Percentiles rank a stretch among this genome's conserved stretches.
Evolutionary conservation across 2,329 filamentous ascomycete species (phyloP).

Genomic region (Cyphellophora attinorum): DNA sequence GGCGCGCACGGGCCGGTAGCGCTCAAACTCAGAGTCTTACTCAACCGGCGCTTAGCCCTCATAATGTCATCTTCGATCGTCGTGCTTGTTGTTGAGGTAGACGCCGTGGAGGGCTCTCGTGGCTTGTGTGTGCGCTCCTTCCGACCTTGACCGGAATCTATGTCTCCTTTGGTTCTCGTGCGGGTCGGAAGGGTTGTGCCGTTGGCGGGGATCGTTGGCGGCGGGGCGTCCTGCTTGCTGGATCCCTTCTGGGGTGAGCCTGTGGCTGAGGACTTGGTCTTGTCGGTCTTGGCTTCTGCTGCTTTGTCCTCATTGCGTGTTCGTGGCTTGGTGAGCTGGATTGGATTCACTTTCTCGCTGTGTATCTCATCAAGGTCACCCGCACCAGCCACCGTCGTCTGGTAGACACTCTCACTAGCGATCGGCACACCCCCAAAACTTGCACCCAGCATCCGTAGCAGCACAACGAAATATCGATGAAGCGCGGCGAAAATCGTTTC

Average conservation of each 20-base stretch:
- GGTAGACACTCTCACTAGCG: conserved; percentile 32
- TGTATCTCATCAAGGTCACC: conserved; percentile 6
- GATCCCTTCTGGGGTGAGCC: neutral
- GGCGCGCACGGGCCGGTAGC: conserved; percentile 10
- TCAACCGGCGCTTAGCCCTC: conserved; percentile 9
- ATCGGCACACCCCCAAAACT: conserved; percentile 35
- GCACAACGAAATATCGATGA: conserved; percentile 44
- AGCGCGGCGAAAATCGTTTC: conserved; percentile 50
- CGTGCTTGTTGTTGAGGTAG: no score
- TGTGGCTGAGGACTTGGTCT: neutral
- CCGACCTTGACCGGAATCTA: no score
- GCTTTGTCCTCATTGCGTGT: conserved; percentile 8
- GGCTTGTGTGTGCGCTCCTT: no score
- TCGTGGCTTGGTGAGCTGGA: conserved; percentile 7
- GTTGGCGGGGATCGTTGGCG: neutral
- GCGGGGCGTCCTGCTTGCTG: neutral
- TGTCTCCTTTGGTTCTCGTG: no score
- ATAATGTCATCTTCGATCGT: conserved; percentile 8
- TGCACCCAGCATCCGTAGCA: conserved; percentile 36
- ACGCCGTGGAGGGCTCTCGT: no score
- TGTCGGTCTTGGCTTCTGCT: conserved; percentile 1
- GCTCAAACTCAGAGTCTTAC: conserved; percentile 8
- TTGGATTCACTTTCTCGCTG: neutral
- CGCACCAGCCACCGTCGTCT: conserved; percentile 19
- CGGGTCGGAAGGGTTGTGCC: no score